Percentiles rank a stretch among this genome's conserved stretches.
Conservation (phyloP, 2,329 filamentous ascomycete genomes). For the Fusarium proliferatum region DNA sequence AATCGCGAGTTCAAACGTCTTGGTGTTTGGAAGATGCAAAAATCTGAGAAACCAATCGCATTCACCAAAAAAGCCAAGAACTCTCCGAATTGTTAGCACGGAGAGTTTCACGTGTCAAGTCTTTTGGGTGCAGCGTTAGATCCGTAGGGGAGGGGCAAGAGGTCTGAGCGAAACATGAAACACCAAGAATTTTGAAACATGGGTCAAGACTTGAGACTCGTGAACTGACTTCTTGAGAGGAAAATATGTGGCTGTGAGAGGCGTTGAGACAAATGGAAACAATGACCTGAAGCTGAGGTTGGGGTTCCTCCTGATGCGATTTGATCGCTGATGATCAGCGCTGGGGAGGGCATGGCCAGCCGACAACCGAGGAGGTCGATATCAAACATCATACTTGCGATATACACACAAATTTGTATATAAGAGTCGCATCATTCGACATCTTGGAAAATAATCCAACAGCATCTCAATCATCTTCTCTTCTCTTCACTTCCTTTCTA, state of each 20-base stretch:
- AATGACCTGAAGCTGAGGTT: slow-evolving; percentile 11
- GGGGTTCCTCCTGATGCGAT: background rate
- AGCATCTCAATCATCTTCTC: background rate
- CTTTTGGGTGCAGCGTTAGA: background rate
- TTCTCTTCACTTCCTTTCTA: background rate
- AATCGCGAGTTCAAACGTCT: background rate
- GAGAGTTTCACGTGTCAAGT: background rate
- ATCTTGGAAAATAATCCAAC: background rate
- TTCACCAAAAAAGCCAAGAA: background rate
- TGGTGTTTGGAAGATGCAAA: background rate
- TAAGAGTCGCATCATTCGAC: background rate
- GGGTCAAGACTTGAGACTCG: background rate
- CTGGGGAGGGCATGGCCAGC: background rate
- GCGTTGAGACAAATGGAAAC: slow-evolving; percentile 6
- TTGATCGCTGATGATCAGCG: background rate
- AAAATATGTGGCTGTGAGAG: background rate
- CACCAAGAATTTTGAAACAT: slow-evolving; percentile 16
- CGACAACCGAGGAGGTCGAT: background rate
- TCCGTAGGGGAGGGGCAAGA: background rate
- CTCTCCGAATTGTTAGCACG: background rate
- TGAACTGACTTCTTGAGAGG: background rate
- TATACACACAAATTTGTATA: background rate
- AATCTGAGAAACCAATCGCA: slow-evolving; percentile 11
- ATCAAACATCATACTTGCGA: background rate
- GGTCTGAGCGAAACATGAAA: slow-evolving; percentile 29